Evolutionary conservation across 2,329 filamentous ascomycete species (phyloP), one percentile per base, ranked within the genome.

Genomic region (Penicillium sp.): DNA sequence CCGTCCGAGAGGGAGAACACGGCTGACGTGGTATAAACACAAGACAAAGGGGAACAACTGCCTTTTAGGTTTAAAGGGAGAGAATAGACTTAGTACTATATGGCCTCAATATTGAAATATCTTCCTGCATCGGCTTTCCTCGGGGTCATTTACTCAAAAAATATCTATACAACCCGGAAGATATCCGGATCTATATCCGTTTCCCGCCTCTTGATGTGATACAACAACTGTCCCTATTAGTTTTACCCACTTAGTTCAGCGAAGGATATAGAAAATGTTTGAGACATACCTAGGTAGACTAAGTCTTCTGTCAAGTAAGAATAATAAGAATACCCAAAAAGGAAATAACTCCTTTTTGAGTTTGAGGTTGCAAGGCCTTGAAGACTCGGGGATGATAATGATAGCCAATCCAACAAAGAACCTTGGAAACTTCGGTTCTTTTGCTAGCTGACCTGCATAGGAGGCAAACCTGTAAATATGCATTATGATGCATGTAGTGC

Each of bases 121-220:
- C 9, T 32, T 9, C 35, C 51, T 40, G 6, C 24, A 29, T 32
- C 62, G 62, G 62, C 45, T 65, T 50, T 57, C 53, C 46, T 58
- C 59, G 62, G 63, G 46, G 18, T 16, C 20, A 18, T 51, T 45
- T 40, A 20, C 34, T 56, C 52, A 38, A 60, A 38, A 60, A 24
- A 53, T 47, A 65, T 58, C 59, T 65, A 66, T 65, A 61, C 50
- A 59, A 55, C 26, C 43, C 63, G 63, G 63, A 63, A 54, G 14
- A 29, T 37, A 55, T 38, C 44, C 63, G 63, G 61, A 64, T 59
- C 16, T 32, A n/a, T 39, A 58, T 63, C 64, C 64, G 64, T 39
- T 18, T 54, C 58, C 55, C 55, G 58, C 38, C 29, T 22, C 26
- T 18, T 26, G 22, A 22, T 1, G 8, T 2, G 39, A 26, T 16